Evolutionary conservation across 106 monocot species (phyloP), one percentile per base, ranked within the genome.

Genomic region (Dioscorea dumetorum): DNA sequence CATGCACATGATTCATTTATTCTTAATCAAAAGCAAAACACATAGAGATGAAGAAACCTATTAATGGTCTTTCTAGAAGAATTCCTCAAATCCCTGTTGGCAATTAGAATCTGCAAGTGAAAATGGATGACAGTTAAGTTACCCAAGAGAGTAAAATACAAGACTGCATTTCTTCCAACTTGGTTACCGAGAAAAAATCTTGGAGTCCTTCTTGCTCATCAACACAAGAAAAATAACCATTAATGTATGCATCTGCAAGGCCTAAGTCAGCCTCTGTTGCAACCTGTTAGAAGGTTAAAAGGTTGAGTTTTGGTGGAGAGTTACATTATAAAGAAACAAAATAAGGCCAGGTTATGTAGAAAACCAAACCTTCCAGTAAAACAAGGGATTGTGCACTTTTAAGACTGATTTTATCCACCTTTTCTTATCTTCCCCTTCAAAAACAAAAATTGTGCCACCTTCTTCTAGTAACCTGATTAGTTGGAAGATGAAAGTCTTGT

Each of bases 221-320:
- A 54, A 83, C 87, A 68, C 93, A 87, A 14, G 92, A 90, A 48
- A 90, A 85, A 51, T 84, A 85, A 21, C 97, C 87, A 77, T 89
- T 85, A 76, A 99, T 90, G 53, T 85, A 99, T 49, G 92, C 84
- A 93, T 99, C 97, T 66, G 97, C 97, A 72, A 99, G 74, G 59
- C 97, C 97, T 76, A 99, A 70, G 75, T 99, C 97, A 74, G 97
- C 97, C 78, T 90, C 76, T 34, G 89, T 83, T 60, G 97, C 87
- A 73, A 99, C 73, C 97, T 99, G 82, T 60, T 49, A 48, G 66
- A 2, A 63, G 18, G 52, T 67, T 18, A 33, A 52, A 48, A 15
- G 22, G 15, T 50, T 16, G 34, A 35, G 28, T 28, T 28, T 28
- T 60, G 54, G 13, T 54, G 19, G 13, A 18, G 4, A 4, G 15